Base-by-base conservation (phyloP, 78 protist species). In the Cavenderia fasciculata region DNA sequence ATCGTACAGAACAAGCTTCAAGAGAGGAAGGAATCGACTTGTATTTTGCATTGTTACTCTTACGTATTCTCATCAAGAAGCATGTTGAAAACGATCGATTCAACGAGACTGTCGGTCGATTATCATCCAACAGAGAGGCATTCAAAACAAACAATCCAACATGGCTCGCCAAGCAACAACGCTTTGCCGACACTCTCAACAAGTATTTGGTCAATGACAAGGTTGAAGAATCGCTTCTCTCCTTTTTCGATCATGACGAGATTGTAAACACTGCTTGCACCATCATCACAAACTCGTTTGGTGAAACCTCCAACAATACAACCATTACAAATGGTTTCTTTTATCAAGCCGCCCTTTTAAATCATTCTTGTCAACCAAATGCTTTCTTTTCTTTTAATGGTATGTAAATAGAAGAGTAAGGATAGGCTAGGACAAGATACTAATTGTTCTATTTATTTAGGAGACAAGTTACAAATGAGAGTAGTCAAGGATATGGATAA, bases 301-400 rank as follows among this genome's bases (percentile, higher is more conserved):
- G 72, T 12, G 73, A 61, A 19, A 44, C 73, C 14, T 62, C 73
- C 25, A 63, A 82, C 31, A 34, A 31, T 2, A 63, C 41, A 21
- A 66, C 68, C 29, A 57, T 82, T 29, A 56, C 90, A 18, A 82
- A 82, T 68, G 90, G 90, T 25, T 82, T 25, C 63, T 82, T 82
- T 31, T 68, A 82, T 56, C 36, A 82, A 68, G 65, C 90, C 33
- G 90, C 90, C 21, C 46, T 82, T 16, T 43, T 82, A 21, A 82
- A 82, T 82, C 90, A 82, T 31, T 46, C 47, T 41, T 82, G 90
- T 56, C 68, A 82, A 33, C 90, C 90, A 52, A 82, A 82, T 56
- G 33, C 65, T n/a, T 82, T 68, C 19, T 82, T 62, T 82, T 51
- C 57, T 1, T n/a, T 82, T 29, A n/a, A 82, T 23, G 36, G 82